Evolutionary conservation across 148 eudicot species (phyloP).

Genomic region (Rhododendron henanense): DNA sequence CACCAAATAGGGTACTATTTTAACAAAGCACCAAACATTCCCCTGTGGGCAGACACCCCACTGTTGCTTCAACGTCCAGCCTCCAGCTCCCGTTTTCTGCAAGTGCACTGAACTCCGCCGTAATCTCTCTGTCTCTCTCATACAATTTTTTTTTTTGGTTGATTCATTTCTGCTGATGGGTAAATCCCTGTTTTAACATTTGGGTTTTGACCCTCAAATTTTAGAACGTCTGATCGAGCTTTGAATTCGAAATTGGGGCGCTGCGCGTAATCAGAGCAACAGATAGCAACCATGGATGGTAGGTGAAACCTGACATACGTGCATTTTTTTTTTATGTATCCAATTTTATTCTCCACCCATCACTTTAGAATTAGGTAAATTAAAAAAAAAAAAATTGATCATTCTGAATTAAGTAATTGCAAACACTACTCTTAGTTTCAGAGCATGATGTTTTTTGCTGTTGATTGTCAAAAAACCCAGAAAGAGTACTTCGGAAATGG

Average conservation of each 20-base stretch:
- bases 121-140: background rate
- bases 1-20: too few relatives aligned
- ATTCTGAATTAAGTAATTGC: too few relatives aligned
- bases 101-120: background rate
- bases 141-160: too few relatives aligned
- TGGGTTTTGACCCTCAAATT: background rate
- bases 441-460: background rate
- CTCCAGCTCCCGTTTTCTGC: background rate
- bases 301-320: conserved; percentile 1
- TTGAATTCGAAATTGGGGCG: background rate
- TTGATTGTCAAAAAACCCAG: background rate
- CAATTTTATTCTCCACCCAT: background rate
- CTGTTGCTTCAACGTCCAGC: background rate
- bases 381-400: too few relatives aligned
- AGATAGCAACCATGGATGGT: conserved; percentile 49
- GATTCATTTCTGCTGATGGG: background rate
- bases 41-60: background rate
- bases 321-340: background rate
- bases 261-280: conserved; percentile 11
- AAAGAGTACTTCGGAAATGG: background rate
- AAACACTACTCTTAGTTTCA: background rate
- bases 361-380: background rate
- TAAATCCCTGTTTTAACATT: conserved; percentile 1
- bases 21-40: too few relatives aligned
- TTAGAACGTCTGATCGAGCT: background rate